These are phyloP conservation scores for Pelagophyceae sp. DNA, from an alignment of 352 stramenopile genomes.

Conservation along the genomic window DNA sequence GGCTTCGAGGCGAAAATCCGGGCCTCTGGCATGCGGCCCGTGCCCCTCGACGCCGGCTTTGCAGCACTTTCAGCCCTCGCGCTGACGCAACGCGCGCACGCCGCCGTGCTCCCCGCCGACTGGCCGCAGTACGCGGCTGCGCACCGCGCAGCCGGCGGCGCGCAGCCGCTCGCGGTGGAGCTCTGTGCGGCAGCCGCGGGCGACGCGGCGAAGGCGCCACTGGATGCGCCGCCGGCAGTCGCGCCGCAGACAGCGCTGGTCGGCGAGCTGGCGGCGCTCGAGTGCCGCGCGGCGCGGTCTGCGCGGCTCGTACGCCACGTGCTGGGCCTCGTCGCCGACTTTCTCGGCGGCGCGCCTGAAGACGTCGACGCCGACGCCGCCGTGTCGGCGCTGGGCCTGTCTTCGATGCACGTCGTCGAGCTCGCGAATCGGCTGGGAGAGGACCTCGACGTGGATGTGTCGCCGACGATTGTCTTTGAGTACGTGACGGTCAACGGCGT, in stretches of 20 bases:
- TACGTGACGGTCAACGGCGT: not conserved
- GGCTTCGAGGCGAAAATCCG: not conserved
- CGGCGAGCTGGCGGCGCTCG: not conserved
- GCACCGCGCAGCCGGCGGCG: not conserved
- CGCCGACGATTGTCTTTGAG: conserved; percentile 13
- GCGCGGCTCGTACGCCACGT: not conserved
- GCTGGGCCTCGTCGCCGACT: not conserved
- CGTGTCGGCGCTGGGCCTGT: not conserved
- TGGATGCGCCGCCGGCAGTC: not conserved
- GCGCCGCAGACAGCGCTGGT: not conserved
- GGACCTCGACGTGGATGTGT: not conserved
- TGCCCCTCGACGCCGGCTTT: conserved; percentile 13
- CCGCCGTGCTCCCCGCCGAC: not conserved
- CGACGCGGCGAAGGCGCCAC: not conserved
- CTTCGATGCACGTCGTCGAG: not conserved
- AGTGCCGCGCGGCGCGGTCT: not conserved
- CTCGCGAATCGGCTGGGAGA: not conserved
- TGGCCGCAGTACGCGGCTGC: conserved; percentile 1
- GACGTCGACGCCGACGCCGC: not conserved
- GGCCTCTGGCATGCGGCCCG: not conserved
- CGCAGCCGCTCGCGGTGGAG: not conserved
- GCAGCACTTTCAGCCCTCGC: not conserved
- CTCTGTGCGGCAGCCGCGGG: not conserved
- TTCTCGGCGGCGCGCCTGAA: not conserved
- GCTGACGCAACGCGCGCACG: not conserved